Evolutionary conservation across 768 basidiomycete species (phyloP), one percentile per base, ranked within the genome.

Genomic region (Podaxis mareebaensis): DNA sequence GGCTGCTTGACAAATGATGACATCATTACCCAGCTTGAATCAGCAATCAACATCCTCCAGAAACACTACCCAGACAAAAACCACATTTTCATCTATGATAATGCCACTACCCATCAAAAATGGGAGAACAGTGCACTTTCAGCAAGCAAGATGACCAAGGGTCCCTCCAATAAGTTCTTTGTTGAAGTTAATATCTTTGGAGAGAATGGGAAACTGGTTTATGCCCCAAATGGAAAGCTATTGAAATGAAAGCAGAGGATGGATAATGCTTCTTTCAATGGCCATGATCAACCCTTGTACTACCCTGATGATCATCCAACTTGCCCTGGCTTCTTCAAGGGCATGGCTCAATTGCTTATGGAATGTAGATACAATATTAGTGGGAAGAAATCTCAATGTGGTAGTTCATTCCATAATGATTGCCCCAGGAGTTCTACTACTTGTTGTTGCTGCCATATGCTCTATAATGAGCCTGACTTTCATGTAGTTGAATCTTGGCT

Each of bases 81-180:
- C 2, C 75, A 75, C 52, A 11, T 67, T n/a, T 56, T 69, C 26
- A 53, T 69, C 11, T 65, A 59, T 48, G 57, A 69, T 57, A 69
- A 69, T 59, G 66, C 66, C 6, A 71, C 73, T 1, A 77, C 71
- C 48, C 76, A 79, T 62, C 54, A 46, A 1, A 75, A 74, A 53
- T 67, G 67, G 13, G 53, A 54, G 3, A 3, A 54, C 30, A 36
- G 53, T 54, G 53, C 30, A 4, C 53, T 54, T 4, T 36, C 53
- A 36, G 57, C 58, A 36, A 63, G 42, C 40, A 58, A 49, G 26
- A 58, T 58, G 57, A 28, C 42, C 4, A 44, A 44, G 24, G 39
- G 20, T 44, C 40, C 30, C 13, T 54, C 46, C 3, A 10, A 24
- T 22, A 49, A 17, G 20, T 44, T 58, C 26, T 44, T 46, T 28